Percentiles rank a stretch among this genome's conserved stretches.
phyloP scores from a whole-genome alignment of 768 basidiomycete genomes.

The Lanmaoa pseudosensibilis region DNA sequence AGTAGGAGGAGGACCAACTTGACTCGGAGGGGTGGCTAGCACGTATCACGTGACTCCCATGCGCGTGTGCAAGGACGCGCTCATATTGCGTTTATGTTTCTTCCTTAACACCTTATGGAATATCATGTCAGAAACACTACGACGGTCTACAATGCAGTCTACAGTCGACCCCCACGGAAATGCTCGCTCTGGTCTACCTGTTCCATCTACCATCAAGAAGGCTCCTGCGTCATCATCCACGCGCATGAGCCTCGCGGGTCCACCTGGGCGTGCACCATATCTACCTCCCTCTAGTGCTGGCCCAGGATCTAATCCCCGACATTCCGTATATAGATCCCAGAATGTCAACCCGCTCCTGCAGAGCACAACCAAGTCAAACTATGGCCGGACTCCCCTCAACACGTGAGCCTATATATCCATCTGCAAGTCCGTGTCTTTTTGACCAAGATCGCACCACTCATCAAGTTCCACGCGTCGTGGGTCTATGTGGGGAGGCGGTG shows the following conservation, averaged over 20 bases:
- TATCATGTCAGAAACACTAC: conserved; percentile 47
- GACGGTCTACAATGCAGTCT: conserved; percentile 61
- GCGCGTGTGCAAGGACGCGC: not conserved
- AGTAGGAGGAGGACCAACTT: not conserved
- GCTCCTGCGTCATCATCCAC: conserved; percentile 45
- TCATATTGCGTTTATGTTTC: not conserved
- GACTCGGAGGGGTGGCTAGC: too few species aligned
- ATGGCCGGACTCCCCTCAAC: conserved; percentile 74
- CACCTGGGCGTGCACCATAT: conserved; percentile 61
- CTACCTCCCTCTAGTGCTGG: conserved; percentile 35
- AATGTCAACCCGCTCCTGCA: conserved; percentile 65
- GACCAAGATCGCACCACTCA: not conserved
- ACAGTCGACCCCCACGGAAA: conserved; percentile 48
- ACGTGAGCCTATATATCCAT: conserved; percentile 41
- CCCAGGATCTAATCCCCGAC: conserved; percentile 55
- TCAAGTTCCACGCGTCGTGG: conserved; percentile 68
- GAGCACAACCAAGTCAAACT: conserved; percentile 65
- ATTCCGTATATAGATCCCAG: conserved; percentile 69
- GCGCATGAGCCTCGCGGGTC: conserved; percentile 74
- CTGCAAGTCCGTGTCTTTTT: conserved; percentile 2
- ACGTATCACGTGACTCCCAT: conserved; percentile 21
- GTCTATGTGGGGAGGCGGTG: conserved; percentile 68
- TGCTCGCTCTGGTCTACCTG: conserved; percentile 64
- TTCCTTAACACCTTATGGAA: not conserved
- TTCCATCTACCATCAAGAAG: conserved; percentile 78